phyloP scores from a whole-genome alignment of 2,329 filamentous ascomycete genomes.

The Aspergillus ustus region DNA sequence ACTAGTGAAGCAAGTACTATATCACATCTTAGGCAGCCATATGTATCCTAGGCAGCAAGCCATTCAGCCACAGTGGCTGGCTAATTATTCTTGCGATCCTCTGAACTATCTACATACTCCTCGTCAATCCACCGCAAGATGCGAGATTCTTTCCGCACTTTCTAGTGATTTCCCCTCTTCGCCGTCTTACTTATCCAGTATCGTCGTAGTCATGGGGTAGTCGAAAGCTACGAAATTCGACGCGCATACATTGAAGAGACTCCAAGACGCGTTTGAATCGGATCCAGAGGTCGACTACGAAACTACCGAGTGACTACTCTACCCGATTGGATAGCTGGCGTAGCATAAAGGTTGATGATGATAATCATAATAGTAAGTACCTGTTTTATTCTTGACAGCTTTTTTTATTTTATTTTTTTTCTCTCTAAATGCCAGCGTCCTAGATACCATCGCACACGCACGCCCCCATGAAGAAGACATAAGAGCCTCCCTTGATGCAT shows the following conservation, averaged over 20 bases:
- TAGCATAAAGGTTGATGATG: conserved; percentile 12
- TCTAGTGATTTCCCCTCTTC: too few relatives aligned
- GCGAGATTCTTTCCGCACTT: too few relatives aligned
- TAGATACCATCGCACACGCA: conserved; percentile 5
- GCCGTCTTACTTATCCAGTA: too few relatives aligned
- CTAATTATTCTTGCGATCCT: too few relatives aligned
- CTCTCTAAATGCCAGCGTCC: conserved; percentile 13
- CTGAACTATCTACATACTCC: too few relatives aligned
- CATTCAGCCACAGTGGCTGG: too few relatives aligned
- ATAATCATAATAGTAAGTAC: conserved; percentile 12
- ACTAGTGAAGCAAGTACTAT: too few relatives aligned
- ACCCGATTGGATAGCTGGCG: conserved; percentile 24
- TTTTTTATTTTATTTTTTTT: too few relatives aligned
- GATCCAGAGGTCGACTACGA: conserved; percentile 29
- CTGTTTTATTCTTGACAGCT: neutral
- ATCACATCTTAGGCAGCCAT: too few relatives aligned
- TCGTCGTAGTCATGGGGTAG: too few relatives aligned
- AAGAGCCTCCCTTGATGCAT: conserved; percentile 20
- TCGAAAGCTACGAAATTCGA: conserved; percentile 32
- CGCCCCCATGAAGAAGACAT: conserved; percentile 25
- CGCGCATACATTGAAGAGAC: conserved; percentile 26
- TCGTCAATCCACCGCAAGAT: too few relatives aligned
- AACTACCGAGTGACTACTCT: conserved; percentile 27
- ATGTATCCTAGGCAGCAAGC: too few relatives aligned
- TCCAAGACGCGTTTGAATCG: conserved; percentile 24